phyloP scores from a whole-genome alignment of 768 basidiomycete genomes.

The Exidia glandulosa region DNA sequence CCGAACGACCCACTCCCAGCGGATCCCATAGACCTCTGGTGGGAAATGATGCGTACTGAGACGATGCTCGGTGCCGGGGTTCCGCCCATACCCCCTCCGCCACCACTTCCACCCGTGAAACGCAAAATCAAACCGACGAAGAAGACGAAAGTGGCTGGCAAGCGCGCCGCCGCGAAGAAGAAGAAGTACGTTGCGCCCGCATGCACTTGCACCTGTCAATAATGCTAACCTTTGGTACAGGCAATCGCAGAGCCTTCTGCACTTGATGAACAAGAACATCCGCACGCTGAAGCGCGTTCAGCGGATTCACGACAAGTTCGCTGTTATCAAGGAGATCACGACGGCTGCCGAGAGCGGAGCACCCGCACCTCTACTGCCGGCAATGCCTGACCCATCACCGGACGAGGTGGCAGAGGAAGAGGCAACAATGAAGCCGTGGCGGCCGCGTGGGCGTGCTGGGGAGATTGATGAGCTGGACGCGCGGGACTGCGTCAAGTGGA shows the following conservation, averaged over 20 bases:
- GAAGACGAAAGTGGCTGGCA: neutral
- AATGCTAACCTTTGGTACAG: neutral
- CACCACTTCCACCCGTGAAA: constrained; percentile 9
- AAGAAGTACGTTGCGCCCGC: neutral
- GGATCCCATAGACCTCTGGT: constrained; percentile 44
- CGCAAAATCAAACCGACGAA: neutral
- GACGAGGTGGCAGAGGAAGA: constrained; percentile 12
- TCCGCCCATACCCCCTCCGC: constrained; percentile 28
- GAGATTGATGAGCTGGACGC: constrained; percentile 55
- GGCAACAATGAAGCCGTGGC: constrained; percentile 36
- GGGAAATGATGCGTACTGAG: constrained; percentile 58
- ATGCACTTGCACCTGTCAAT: neutral
- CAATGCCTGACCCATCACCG: neutral
- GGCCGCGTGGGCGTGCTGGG: constrained; percentile 19
- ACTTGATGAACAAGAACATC: constrained; percentile 66
- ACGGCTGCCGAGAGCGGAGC: constrained; percentile 9
- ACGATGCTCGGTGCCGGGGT: constrained; percentile 52
- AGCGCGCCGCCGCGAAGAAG: neutral
- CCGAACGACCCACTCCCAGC: neutral
- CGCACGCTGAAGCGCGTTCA: constrained; percentile 62
- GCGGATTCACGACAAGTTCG: constrained; percentile 61
- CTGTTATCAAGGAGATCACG: constrained; percentile 36
- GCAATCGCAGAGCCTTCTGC: constrained; percentile 27
- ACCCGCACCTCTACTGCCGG: neutral
- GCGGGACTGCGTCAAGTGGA: constrained; percentile 58